Evolutionary conservation across 225 moss, liverwort and hornwort species (phyloP).

Genomic region (Marchantia polymorpha): DNA sequence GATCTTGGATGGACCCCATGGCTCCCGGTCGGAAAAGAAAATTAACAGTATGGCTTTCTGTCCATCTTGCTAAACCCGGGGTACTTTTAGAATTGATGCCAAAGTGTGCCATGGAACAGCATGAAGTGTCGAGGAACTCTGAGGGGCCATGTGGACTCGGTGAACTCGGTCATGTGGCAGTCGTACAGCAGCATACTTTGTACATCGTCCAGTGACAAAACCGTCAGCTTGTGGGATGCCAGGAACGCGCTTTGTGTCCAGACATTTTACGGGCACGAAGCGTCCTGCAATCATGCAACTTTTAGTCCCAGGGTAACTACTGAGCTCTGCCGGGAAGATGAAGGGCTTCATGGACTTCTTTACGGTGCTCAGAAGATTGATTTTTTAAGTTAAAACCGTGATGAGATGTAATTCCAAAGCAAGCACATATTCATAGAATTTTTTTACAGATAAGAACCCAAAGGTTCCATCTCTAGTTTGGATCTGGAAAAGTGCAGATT

Average conservation of each 20-base stretch:
- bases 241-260: slow-evolving; percentile 80
- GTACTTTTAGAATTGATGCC: neutral
- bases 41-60: neutral
- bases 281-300: slow-evolving; percentile 84
- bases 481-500: too few species aligned
- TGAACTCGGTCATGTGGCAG: slow-evolving; percentile 87
- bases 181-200: slow-evolving; percentile 69
- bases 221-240: slow-evolving; percentile 92
- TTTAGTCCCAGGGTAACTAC: slow-evolving; percentile 66
- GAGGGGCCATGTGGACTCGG: slow-evolving; percentile 89
- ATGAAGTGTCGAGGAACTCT: slow-evolving; percentile 95
- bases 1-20: too few species aligned
- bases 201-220: slow-evolving; percentile 89
- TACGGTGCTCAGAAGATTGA: too few species aligned
- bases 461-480: too few species aligned
- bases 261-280: slow-evolving; percentile 93
- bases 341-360: neutral
- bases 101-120: slow-evolving; percentile 36
- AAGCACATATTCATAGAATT: too few species aligned
- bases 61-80: neutral
- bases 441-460: too few species aligned
- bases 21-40: neutral
- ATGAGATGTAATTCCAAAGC: too few species aligned
- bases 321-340: neutral
- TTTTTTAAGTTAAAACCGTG: too few species aligned